Base-by-base conservation (phyloP, 164 flowering plant genomes). In the Santalum album region DNA sequence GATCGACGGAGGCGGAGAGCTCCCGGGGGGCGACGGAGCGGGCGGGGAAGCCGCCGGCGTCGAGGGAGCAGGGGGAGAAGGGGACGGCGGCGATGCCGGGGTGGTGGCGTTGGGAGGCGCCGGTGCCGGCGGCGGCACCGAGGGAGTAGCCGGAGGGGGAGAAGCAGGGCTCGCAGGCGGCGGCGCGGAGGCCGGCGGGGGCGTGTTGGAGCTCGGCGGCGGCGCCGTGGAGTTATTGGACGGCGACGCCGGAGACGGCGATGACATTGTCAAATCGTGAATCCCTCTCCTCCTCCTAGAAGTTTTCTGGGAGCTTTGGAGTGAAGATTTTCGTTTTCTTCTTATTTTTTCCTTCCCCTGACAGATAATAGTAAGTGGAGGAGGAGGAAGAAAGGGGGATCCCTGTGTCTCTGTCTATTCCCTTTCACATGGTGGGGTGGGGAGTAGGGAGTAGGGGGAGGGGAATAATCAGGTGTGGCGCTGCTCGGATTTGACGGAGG, bases 1-100 rank as follows among this genome's bases (percentile, higher is more conserved):
- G n/a, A n/a, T 54, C 7, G 68, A 49, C 3, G 74, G 53, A 0
- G 73, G 39, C 0, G 70, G 19, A 9, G 66, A 25, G 17, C 67
- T 25, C 0, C 68, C 24, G 4, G 75, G 20, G 1, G 63, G 40
- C 3, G 73, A 14, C 15, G 69, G 55, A 7, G 76, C 58, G 1
- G 79, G 23, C 0, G 79, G 55, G 0, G 84, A 57, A 9, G 79
- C 21, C 0, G 80, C 51, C 6, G 65, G 14, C 0, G 75, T 40
- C 0, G 76, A 24, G 3, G 72, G 25, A 1, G 78, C 43, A 4
- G 24, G 21, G 14, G 9, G 24, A 25, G 49, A 17, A 1, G 49
- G 9, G 49, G 49, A 6, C 1, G 49, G 12, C 2, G 49, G 19
- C 6, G 49, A 1, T 6, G 49, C 3, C 14, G 80, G 46, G 0